Evolutionary conservation across 441 rosid genomes (phyloP).

Genomic region (Croton laevigatus): DNA sequence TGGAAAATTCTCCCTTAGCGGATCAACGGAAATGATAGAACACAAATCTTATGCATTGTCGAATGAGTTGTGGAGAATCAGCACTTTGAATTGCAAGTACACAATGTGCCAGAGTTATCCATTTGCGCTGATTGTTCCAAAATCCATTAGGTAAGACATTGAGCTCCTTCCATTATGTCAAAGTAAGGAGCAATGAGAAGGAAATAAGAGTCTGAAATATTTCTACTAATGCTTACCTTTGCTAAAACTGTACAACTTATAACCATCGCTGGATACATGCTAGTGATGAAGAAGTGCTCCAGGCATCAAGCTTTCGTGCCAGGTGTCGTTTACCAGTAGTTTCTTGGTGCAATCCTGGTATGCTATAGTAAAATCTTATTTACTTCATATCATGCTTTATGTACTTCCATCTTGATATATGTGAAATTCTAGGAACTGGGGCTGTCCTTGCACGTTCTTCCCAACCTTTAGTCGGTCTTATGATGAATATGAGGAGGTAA

Average conservation of each 20-base stretch:
- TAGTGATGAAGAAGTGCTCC: slow-evolving; percentile 87
- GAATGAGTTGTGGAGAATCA: slow-evolving; percentile 90
- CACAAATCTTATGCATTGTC: slow-evolving; percentile 64
- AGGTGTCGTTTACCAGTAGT: slow-evolving; percentile 86
- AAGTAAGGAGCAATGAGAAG: slow-evolving; percentile 7
- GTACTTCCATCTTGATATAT: slow-evolving; percentile 11
- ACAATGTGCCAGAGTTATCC: slow-evolving; percentile 83
- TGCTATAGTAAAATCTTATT: slow-evolving; percentile 21
- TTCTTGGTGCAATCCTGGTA: slow-evolving; percentile 98
- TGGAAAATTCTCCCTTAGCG: slow-evolving; percentile 51
- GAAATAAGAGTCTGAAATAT: background rate
- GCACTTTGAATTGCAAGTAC: slow-evolving; percentile 64
- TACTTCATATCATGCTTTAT: slow-evolving; percentile 7
- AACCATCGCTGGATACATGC: slow-evolving; percentile 28
- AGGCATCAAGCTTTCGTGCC: slow-evolving; percentile 91
- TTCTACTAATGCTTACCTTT: slow-evolving; percentile 10
- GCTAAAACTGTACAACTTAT: slow-evolving; percentile 24
- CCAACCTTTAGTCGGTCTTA: slow-evolving; percentile 94
- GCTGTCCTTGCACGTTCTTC: slow-evolving; percentile 99
- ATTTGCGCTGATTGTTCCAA: slow-evolving; percentile 89
- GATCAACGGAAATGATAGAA: slow-evolving; percentile 72
- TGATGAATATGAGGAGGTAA: slow-evolving; percentile 99
- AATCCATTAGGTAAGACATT: slow-evolving; percentile 62
- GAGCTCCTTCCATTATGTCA: slow-evolving; percentile 21
- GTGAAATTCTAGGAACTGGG: slow-evolving; percentile 56